Conservation (phyloP, 371 early-diverging fungal genomes). For the Fennellomyces sp. region DNA sequence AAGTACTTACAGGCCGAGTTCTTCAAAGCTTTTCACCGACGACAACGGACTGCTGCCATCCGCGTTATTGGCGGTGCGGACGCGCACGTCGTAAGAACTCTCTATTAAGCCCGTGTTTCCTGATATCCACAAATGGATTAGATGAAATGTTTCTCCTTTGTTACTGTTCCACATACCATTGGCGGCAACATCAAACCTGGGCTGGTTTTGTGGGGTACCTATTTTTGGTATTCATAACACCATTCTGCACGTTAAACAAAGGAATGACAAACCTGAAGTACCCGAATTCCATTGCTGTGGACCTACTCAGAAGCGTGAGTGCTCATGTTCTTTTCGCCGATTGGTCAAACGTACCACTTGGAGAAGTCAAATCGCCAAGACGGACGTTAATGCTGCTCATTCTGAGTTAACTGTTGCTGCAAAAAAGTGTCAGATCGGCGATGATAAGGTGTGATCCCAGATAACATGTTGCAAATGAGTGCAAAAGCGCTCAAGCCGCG, state of each 20-base stretch:
- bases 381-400: not conserved
- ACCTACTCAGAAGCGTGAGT: no score
- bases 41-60: conserved; percentile 73
- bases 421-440: not conserved
- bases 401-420: not conserved
- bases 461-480: no score
- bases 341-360: not conserved
- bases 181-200: not conserved
- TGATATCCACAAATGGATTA: no score
- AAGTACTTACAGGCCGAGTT: conserved; percentile 66
- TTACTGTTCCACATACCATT: no score
- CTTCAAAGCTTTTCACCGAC: conserved; percentile 78
- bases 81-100: conserved; percentile 71
- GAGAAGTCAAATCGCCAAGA: conserved; percentile 1
- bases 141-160: no score
- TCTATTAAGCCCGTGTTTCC: conserved; percentile 37
- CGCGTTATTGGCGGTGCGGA: conserved; percentile 79
- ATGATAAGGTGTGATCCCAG: no score
- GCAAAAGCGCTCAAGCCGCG: no score
- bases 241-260: not conserved
- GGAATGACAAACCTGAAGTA: not conserved
- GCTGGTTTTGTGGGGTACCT: not conserved
- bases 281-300: not conserved
- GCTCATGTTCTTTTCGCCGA: no score
- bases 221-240: no score